A percentile compares a stretch with the other conserved stretches of the same genome.
phyloP scores from a whole-genome alignment of 1,284 basidiomycete species.

The Ustilago nuda region DNA sequence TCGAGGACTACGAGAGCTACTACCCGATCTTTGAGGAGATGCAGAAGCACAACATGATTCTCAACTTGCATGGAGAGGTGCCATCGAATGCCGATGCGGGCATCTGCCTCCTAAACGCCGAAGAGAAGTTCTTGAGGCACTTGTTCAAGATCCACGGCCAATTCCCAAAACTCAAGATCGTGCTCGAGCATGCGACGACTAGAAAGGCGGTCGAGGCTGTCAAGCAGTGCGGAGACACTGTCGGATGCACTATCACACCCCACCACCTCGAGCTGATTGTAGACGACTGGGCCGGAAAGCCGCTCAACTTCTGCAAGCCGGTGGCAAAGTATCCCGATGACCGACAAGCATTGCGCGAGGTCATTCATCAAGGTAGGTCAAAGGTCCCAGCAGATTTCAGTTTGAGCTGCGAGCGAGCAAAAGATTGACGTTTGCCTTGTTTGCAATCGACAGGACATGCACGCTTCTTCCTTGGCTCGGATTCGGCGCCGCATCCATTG shows the following conservation, averaged over 20 bases:
- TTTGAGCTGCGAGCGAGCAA: not conserved
- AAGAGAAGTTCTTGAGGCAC: constrained; percentile 89
- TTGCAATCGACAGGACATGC: constrained; percentile 79
- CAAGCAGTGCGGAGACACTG: constrained; percentile 74
- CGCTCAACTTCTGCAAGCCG: constrained; percentile 97
- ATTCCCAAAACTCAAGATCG: constrained; percentile 94
- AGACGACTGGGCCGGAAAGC: constrained; percentile 96
- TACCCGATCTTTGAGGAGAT: constrained; percentile 95
- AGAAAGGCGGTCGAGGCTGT: constrained; percentile 87
- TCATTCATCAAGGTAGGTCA: constrained; percentile 73
- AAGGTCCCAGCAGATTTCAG: not conserved
- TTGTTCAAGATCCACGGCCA: constrained; percentile 82
- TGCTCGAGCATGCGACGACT: constrained; percentile 99
- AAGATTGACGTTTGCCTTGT: not conserved
- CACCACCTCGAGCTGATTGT: constrained; percentile 95
- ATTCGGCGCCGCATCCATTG: constrained; percentile 92
- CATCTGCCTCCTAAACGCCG: constrained; percentile 93
- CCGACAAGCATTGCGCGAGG: constrained; percentile 82
- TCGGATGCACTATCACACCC: constrained; percentile 96
- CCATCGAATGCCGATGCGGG: constrained; percentile 88
- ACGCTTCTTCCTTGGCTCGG: constrained; percentile 96
- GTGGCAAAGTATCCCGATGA: constrained; percentile 97
- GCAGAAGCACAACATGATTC: constrained; percentile 91
- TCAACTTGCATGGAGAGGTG: constrained; percentile 97
- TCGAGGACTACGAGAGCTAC: constrained; percentile 94